A percentile compares a stretch with the other conserved stretches of the same genome.
phyloP scores from a whole-genome alignment of 306 rosid species.

The Elaeagnus macrophylla region DNA sequence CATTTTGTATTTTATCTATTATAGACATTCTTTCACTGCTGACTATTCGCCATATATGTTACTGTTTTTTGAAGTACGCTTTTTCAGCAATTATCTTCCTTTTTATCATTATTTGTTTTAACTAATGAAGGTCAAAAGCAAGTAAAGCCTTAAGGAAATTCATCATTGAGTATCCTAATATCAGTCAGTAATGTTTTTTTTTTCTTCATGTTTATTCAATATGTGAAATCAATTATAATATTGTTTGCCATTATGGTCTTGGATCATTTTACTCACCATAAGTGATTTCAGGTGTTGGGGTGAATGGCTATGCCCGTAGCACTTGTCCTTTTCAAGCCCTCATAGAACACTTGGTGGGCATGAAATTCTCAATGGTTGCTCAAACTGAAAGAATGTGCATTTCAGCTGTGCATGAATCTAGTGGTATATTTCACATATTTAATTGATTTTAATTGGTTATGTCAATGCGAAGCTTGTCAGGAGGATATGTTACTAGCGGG shows the following conservation, averaged over 20 bases:
- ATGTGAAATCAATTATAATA: not conserved
- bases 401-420: constrained; percentile 62
- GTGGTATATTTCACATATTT: constrained; percentile 46
- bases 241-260: constrained; percentile 11
- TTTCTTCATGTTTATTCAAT: no score
- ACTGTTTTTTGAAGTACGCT: no score
- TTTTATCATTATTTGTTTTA: no score
- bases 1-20: no score
- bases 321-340: constrained; percentile 55
- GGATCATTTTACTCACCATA: constrained; percentile 16
- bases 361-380: constrained; percentile 55
- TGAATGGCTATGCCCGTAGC: constrained; percentile 18
- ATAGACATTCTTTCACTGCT: no score
- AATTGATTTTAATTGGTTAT: not conserved
- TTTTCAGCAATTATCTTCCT: no score
- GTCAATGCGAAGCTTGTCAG: not conserved
- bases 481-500: not conserved
- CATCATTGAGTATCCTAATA: no score
- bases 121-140: no score
- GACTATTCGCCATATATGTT: no score
- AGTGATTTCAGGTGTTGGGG: constrained; percentile 36
- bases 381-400: constrained; percentile 46
- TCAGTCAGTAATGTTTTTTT: no score
- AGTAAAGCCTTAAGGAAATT: no score
- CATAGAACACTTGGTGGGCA: constrained; percentile 57